Evolutionary conservation across 805 yeast species (phyloP).

Genomic region (Sugiyamaella mastotermitis): DNA sequence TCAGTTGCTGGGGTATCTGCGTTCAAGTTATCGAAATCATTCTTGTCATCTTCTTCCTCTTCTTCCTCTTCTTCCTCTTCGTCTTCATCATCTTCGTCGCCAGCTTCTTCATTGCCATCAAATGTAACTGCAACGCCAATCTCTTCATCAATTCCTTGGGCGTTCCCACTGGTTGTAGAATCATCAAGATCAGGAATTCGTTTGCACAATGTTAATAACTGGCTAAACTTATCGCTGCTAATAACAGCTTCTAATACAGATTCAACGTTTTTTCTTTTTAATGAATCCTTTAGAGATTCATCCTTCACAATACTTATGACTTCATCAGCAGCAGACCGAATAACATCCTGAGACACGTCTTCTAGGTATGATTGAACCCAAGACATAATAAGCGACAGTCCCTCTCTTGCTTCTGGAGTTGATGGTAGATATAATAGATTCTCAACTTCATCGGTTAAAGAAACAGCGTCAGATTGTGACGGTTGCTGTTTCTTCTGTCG

Average conservation of each 20-base stretch:
- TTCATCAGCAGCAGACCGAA: constrained; percentile 60
- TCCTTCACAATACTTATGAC: constrained; percentile 49
- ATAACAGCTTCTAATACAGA: constrained; percentile 42
- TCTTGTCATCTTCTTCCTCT: constrained; percentile 14
- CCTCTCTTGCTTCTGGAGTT: constrained; percentile 42
- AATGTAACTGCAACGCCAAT: constrained; percentile 39
- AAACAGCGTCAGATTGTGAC: constrained; percentile 31
- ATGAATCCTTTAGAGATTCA: constrained; percentile 37
- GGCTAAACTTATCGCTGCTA: constrained; percentile 41
- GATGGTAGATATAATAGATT: constrained; percentile 56
- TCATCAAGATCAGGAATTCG: constrained; percentile 45
- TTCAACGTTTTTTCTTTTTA: constrained; percentile 46
- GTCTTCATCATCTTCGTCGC: constrained; percentile 16
- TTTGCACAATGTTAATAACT: constrained; percentile 39
- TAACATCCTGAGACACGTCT: constrained; percentile 71
- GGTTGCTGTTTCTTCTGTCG: constrained; percentile 1
- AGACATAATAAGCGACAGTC: constrained; percentile 51
- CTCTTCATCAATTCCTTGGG: constrained; percentile 30
- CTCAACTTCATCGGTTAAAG: constrained; percentile 36
- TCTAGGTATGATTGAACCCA: constrained; percentile 55
- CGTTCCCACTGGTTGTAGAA: constrained; percentile 15
- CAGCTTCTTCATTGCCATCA: constrained; percentile 32
- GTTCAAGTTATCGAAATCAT: no score
- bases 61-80: constrained; percentile 17
- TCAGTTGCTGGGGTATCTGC: constrained; percentile 5